Conservation (phyloP, 2,329 filamentous ascomycete genomes). For the Xylariaceae sp. region DNA sequence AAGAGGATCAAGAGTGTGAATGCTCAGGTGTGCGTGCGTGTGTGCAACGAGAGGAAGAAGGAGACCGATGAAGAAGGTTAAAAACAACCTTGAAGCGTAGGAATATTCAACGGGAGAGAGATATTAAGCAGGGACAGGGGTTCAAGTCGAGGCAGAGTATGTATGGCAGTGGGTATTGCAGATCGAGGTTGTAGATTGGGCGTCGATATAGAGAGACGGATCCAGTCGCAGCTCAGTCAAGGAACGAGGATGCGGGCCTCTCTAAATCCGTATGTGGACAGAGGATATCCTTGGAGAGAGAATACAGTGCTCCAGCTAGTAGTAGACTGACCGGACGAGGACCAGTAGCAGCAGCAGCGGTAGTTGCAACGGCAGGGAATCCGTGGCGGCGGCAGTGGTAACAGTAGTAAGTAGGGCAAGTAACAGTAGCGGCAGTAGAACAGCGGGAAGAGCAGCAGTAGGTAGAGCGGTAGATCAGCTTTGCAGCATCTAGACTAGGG, state of each 20-base stretch:
- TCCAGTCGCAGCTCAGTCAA: not conserved
- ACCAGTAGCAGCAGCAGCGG: not conserved
- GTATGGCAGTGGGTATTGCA: not conserved
- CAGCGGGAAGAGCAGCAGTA: not conserved
- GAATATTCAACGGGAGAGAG: not conserved
- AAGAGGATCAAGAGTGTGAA: not conserved
- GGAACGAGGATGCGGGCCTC: not conserved
- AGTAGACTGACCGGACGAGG: too few species aligned
- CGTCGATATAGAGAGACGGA: conserved; percentile 9
- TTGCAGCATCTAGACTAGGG: not conserved
- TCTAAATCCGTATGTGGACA: not conserved
- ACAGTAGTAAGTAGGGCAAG: too few species aligned
- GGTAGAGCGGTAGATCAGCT: not conserved
- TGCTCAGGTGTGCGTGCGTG: too few species aligned
- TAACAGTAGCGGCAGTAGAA: not conserved
- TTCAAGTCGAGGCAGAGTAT: conserved; percentile 11
- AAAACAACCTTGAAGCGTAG: not conserved
- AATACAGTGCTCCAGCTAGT: not conserved
- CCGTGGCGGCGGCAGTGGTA: too few species aligned
- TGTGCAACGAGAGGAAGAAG: not conserved
- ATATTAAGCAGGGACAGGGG: not conserved
- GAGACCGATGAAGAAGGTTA: not conserved
- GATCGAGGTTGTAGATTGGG: conserved; percentile 17
- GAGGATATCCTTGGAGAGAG: not conserved
- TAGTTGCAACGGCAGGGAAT: too few species aligned